phyloP scores from a whole-genome alignment of 1,139 yeast genomes.

The Petasospora rhodanensis region DNA sequence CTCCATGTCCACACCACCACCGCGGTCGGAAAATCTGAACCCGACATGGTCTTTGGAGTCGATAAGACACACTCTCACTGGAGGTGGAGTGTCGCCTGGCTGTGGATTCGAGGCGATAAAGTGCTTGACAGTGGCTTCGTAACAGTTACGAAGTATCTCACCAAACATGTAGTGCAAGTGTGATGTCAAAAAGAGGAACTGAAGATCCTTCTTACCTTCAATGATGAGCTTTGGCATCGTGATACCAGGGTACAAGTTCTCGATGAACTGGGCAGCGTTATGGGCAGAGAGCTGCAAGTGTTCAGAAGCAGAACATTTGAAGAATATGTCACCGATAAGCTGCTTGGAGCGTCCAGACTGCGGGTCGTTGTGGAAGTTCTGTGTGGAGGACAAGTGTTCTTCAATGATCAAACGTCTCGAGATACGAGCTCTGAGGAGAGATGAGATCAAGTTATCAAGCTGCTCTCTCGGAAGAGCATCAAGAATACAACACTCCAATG shows the following conservation, averaged over 20 bases:
- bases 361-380: slow-evolving; percentile 46
- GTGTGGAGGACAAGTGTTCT: slow-evolving; percentile 78
- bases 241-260: slow-evolving; percentile 48
- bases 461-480: slow-evolving; percentile 56
- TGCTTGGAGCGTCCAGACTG: slow-evolving; percentile 19
- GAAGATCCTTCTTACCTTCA: slow-evolving; percentile 50
- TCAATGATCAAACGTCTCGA: slow-evolving; percentile 87
- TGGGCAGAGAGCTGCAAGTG: slow-evolving; percentile 56
- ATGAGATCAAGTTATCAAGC: slow-evolving; percentile 69
- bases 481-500: slow-evolving; percentile 71
- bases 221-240: slow-evolving; percentile 69
- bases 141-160: slow-evolving; percentile 79
- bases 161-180: slow-evolving; percentile 85
- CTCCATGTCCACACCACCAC: slow-evolving; percentile 74
- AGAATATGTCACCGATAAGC: slow-evolving; percentile 83
- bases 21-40: slow-evolving; percentile 81
- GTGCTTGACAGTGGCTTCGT: slow-evolving; percentile 66
- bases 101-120: slow-evolving; percentile 32
- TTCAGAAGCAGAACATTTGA: slow-evolving; percentile 70
- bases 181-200: slow-evolving; percentile 78
- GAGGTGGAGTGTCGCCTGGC: slow-evolving; percentile 33
- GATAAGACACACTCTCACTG: slow-evolving; percentile 67
- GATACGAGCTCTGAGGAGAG: slow-evolving; percentile 77
- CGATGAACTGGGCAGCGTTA: slow-evolving; percentile 42
- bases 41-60: slow-evolving; percentile 62